Evolutionary conservation across 768 basidiomycete species (phyloP).

Genomic region (Collybia nuda): DNA sequence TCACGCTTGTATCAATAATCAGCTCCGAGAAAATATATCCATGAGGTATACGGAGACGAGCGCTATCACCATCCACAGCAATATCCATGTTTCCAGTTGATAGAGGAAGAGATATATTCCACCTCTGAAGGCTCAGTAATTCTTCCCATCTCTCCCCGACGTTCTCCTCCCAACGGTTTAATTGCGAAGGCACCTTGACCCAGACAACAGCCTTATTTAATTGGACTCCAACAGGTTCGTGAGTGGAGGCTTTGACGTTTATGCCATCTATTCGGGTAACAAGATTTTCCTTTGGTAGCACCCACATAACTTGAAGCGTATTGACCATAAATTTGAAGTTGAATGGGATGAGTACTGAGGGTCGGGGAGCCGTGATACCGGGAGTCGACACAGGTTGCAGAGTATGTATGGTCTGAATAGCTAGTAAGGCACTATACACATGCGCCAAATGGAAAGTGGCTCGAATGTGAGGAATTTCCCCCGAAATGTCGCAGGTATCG

Average conservation of each 20-base stretch:
- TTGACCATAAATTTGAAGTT: constrained; percentile 34
- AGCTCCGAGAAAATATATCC: constrained; percentile 76
- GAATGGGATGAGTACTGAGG: constrained; percentile 15
- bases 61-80: constrained; percentile 57
- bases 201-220: constrained; percentile 50
- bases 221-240: constrained; percentile 29
- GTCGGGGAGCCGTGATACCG: constrained; percentile 6
- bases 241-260: constrained; percentile 19
- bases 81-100: constrained; percentile 38
- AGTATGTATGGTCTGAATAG: constrained; percentile 47
- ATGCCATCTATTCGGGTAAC: constrained; percentile 45
- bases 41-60: constrained; percentile 77
- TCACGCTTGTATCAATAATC: constrained; percentile 65
- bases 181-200: constrained; percentile 48
- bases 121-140: constrained; percentile 56
- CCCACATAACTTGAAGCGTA: constrained; percentile 46
- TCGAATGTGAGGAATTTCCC: constrained; percentile 53
- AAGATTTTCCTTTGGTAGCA: constrained; percentile 47
- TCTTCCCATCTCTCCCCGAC: constrained; percentile 69
- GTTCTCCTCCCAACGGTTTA: constrained; percentile 32
- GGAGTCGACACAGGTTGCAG: constrained; percentile 26
- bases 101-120: constrained; percentile 38
- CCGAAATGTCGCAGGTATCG: constrained; percentile 46
- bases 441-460: constrained; percentile 61
- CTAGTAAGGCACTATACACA: constrained; percentile 70